phyloP scores from a whole-genome alignment of 2,329 filamentous ascomycete species.

The Chlorencoelia australis region DNA sequence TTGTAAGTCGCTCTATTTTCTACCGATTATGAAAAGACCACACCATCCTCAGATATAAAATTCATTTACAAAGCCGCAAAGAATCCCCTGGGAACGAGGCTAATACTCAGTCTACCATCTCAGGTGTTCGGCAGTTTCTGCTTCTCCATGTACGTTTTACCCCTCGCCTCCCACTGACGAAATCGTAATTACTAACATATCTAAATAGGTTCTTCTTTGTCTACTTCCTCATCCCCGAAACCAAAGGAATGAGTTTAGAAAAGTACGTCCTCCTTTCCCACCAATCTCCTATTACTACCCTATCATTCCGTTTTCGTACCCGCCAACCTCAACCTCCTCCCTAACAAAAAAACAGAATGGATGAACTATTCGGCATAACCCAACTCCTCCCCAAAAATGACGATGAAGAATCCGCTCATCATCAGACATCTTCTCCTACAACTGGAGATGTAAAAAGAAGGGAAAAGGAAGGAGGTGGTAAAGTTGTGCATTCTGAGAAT shows the following conservation, averaged over 20 bases:
- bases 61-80: not conserved
- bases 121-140: constrained; percentile 55
- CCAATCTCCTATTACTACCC: not conserved
- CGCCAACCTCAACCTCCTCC: not conserved
- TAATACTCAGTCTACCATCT: not conserved
- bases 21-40: no score
- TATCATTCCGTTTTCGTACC: no score
- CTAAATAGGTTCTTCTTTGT: constrained; percentile 21
- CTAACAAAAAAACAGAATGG: not conserved
- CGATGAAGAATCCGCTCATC: constrained; percentile 1
- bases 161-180: not conserved
- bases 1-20: constrained; percentile 31
- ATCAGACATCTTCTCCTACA: no score
- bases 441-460: not conserved
- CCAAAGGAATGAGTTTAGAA: constrained; percentile 54
- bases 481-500: not conserved
- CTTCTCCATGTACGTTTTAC: constrained; percentile 39
- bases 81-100: not conserved
- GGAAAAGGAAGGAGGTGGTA: not conserved
- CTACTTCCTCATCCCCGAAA: constrained; percentile 45
- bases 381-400: not conserved
- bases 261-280: constrained; percentile 24
- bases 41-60: no score
- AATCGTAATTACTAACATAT: no score
- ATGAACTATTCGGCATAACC: constrained; percentile 5